phyloP scores from a whole-genome alignment of 129 eudicot genomes.

The Flaveria sonorensis region DNA sequence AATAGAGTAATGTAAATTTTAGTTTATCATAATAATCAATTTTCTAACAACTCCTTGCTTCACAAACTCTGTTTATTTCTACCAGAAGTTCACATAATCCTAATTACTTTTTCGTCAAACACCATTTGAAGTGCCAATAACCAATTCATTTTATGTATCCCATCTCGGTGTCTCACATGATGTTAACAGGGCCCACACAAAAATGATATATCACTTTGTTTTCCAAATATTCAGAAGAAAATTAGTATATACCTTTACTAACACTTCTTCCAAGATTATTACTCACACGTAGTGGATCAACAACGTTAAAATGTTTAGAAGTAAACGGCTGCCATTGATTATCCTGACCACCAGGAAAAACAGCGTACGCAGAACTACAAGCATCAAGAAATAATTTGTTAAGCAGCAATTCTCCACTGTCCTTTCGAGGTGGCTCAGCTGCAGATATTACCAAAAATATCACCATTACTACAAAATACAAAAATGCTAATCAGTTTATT shows the following conservation, averaged over 20 bases:
- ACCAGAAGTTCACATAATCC: not conserved
- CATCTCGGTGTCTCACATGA: not conserved
- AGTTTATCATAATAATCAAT: not conserved
- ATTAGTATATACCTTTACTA: conserved; percentile 65
- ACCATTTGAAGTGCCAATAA: not conserved
- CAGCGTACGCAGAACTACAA: conserved; percentile 85
- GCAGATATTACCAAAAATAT: conserved; percentile 31
- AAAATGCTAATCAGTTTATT: not conserved
- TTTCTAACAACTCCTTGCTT: not conserved
- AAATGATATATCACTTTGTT: not conserved
- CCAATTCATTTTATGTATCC: not conserved
- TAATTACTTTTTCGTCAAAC: not conserved
- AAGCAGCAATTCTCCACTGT: conserved; percentile 79
- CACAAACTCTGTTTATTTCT: not conserved
- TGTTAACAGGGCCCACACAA: not conserved
- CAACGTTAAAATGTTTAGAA: conserved; percentile 83
- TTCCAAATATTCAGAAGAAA: not conserved
- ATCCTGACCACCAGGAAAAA: conserved; percentile 76
- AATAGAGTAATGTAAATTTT: not conserved
- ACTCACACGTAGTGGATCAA: conserved; percentile 87
- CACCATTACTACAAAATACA: conserved; percentile 8
- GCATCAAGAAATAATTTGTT: conserved; percentile 83
- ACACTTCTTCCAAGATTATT: conserved; percentile 99
- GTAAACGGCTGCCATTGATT: conserved; percentile 78
- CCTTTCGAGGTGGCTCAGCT: conserved; percentile 95